A percentile compares a stretch with the other conserved stretches of the same genome.
These are phyloP conservation scores for Fusarium udum DNA, from an alignment of 2,329 filamentous ascomycete species.

Conservation along the genomic window DNA sequence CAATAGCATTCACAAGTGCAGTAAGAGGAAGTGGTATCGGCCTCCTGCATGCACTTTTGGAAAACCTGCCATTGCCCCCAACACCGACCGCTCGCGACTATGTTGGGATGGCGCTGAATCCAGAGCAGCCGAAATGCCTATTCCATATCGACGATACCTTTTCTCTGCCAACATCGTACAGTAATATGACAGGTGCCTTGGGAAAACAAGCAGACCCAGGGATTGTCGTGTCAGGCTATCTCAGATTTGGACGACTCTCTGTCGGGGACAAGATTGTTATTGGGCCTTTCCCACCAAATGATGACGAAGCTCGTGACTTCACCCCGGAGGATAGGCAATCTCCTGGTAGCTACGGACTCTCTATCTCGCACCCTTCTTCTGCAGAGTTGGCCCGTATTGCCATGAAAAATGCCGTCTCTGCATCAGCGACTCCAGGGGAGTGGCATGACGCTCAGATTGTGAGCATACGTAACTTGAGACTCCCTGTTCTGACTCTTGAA, in stretches of 20 bases:
- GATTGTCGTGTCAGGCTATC: constrained; percentile 83
- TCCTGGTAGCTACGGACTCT: constrained; percentile 58
- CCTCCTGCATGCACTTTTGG: constrained; percentile 82
- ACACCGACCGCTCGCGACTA: constrained; percentile 63
- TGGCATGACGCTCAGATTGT: constrained; percentile 85
- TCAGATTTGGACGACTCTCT: constrained; percentile 80
- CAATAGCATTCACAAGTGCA: constrained; percentile 87
- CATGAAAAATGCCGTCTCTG: constrained; percentile 62
- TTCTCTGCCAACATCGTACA: constrained; percentile 72
- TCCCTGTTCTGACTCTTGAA: constrained; percentile 80
- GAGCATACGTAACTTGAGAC: constrained; percentile 86
- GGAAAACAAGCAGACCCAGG: constrained; percentile 56
- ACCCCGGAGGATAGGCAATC: constrained; percentile 59
- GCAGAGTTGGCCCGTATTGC: constrained; percentile 62
- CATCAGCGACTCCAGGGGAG: constrained; percentile 66
- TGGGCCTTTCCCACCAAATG: constrained; percentile 77
- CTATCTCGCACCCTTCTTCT: constrained; percentile 63
- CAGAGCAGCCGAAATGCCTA: constrained; percentile 69
- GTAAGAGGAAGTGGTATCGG: constrained; percentile 85
- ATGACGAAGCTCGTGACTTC: constrained; percentile 53
- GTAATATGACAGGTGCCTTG: constrained; percentile 30
- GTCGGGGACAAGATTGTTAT: constrained; percentile 82
- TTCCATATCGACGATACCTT: constrained; percentile 96
- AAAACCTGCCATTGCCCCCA: constrained; percentile 75
- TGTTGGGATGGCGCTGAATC: constrained; percentile 64